These are phyloP conservation scores for Vachellia collinsii DNA, from an alignment of 306 rosid genomes.

Conservation along the genomic window DNA sequence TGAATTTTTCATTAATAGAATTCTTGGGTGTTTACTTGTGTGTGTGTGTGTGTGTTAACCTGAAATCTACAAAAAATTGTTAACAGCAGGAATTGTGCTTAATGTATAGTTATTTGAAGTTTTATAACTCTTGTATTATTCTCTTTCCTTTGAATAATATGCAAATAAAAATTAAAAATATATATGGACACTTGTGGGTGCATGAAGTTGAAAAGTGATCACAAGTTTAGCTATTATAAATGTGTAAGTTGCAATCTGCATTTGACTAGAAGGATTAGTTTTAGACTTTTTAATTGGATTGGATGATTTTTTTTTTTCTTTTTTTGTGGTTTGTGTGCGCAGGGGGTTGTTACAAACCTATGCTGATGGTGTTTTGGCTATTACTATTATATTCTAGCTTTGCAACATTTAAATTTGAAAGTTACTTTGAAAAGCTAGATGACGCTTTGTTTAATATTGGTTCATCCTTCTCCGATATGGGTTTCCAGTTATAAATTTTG, in stretches of 20 bases:
- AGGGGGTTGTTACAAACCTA: neutral
- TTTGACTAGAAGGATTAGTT: neutral
- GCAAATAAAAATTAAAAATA: neutral
- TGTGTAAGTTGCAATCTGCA: neutral
- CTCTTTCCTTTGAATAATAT: neutral
- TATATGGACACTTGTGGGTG: neutral
- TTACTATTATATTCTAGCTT: neutral
- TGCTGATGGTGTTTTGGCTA: neutral
- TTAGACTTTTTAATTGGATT: neutral
- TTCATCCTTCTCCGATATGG: neutral
- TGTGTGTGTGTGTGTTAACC: too few relatives aligned
- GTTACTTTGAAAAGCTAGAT: neutral
- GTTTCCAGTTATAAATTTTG: neutral
- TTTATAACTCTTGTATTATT: neutral
- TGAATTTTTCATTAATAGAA: too few relatives aligned
- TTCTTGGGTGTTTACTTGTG: too few relatives aligned
- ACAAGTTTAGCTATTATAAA: neutral
- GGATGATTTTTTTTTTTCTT: neutral
- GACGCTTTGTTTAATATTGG: neutral
- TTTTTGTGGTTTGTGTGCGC: too few relatives aligned
- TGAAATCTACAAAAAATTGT: too few relatives aligned
- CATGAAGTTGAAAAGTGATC: conserved; percentile 19
- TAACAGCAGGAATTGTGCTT: neutral
- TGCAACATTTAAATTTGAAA: neutral
- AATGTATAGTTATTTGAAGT: neutral